phyloP scores from a whole-genome alignment of 345 rosid genomes.

The Psidium guajava region DNA sequence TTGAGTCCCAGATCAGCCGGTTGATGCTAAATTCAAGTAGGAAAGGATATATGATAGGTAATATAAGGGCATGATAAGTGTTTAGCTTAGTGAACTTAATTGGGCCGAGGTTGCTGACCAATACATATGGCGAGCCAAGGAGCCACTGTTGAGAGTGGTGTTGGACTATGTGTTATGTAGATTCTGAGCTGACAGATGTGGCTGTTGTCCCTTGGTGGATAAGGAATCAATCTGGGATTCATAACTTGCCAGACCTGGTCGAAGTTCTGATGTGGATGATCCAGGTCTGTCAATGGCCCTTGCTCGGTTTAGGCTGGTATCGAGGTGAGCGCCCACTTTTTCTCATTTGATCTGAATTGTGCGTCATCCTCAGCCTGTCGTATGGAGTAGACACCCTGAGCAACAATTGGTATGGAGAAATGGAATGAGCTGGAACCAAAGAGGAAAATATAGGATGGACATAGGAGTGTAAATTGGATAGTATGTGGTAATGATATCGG shows the following conservation, averaged over 20 bases:
- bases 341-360: not conserved
- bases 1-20: not conserved
- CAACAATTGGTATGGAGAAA: not conserved
- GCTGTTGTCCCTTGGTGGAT: not conserved
- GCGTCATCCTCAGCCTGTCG: not conserved
- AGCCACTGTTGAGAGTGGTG: not conserved
- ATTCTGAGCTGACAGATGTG: not conserved
- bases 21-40: not conserved
- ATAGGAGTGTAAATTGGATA: not conserved
- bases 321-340: not conserved
- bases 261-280: not conserved
- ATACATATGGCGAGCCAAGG: not conserved
- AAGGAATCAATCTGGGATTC: not conserved
- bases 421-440: not conserved
- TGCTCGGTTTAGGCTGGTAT: not conserved
- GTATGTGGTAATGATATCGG: not conserved
- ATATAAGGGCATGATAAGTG: not conserved
- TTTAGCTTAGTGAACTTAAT: not conserved
- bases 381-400: not conserved
- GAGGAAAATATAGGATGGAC: not conserved
- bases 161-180: not conserved
- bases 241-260: not conserved
- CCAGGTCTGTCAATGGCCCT: not conserved
- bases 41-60: not conserved
- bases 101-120: not conserved